phyloP scores from a whole-genome alignment of 805 yeast species.

The Hanseniaspora guilliermondii region DNA sequence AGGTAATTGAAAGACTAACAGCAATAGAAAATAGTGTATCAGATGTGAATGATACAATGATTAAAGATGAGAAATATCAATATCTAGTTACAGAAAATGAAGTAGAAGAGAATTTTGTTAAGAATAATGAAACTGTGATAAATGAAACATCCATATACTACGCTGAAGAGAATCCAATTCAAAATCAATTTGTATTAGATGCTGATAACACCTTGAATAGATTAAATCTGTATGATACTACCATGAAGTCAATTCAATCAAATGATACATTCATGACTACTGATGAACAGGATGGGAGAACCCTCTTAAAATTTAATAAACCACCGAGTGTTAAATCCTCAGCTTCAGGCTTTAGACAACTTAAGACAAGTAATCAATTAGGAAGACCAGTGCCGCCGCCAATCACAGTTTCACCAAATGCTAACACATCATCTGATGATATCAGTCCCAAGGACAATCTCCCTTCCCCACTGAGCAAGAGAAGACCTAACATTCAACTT shows the following conservation, averaged over 20 bases:
- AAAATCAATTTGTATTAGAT: constrained; percentile 2
- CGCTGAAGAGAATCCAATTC: neutral
- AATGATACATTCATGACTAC: neutral
- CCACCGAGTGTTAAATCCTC: constrained; percentile 14
- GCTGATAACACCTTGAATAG: constrained; percentile 9
- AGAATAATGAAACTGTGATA: neutral
- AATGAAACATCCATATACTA: neutral
- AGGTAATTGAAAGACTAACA: neutral
- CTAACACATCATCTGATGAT: neutral
- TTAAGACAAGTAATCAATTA: neutral
- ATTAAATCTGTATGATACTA: neutral
- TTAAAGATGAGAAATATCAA: neutral
- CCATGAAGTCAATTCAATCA: neutral
- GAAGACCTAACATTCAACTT: constrained; percentile 6
- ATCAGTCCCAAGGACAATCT: neutral
- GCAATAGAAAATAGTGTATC: neutral
- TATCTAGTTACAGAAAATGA: neutral
- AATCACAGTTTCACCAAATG: neutral
- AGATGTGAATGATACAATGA: neutral
- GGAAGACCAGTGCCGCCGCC: constrained; percentile 5
- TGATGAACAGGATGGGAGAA: neutral
- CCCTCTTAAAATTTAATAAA: constrained; percentile 1
- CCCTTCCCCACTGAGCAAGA: neutral
- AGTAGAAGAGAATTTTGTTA: neutral
- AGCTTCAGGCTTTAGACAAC: constrained; percentile 10